phyloP scores from a whole-genome alignment of 345 rosid genomes.

The Ceriops tagal region DNA sequence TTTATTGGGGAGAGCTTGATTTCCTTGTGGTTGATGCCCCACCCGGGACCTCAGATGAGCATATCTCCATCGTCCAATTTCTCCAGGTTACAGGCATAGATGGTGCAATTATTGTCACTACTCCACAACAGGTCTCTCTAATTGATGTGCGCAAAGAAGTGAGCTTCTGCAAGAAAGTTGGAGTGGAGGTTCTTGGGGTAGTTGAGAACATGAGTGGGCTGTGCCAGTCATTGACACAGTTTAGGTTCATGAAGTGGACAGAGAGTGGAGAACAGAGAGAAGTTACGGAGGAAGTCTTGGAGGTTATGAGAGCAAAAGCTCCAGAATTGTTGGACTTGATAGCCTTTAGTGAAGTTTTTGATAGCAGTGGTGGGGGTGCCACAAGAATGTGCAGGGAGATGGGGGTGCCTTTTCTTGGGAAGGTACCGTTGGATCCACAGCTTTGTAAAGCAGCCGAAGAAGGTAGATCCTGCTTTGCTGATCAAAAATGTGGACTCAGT shows the following conservation, averaged over 20 bases:
- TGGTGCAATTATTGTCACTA: constrained; percentile 89
- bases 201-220: constrained; percentile 99
- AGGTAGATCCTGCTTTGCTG: constrained; percentile 81
- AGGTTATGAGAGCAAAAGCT: constrained; percentile 55
- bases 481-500: constrained; percentile 56
- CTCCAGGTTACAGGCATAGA: constrained; percentile 81
- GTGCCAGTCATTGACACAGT: constrained; percentile 63
- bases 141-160: constrained; percentile 94
- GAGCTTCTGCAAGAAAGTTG: constrained; percentile 91
- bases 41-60: constrained; percentile 95
- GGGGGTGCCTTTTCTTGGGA: constrained; percentile 84
- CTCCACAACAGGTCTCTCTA: constrained; percentile 90
- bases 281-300: constrained; percentile 49
- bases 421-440: constrained; percentile 85
- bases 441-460: constrained; percentile 83
- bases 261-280: constrained; percentile 55
- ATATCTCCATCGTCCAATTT: constrained; percentile 88
- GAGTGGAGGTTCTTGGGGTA: constrained; percentile 77
- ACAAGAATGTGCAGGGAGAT: constrained; percentile 74
- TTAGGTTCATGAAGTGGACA: constrained; percentile 50
- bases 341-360: constrained; percentile 71
- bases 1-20: constrained; percentile 89
- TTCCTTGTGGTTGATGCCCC: constrained; percentile 93
- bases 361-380: constrained; percentile 85
- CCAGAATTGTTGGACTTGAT: constrained; percentile 65